Evolutionary conservation across 345 rosid species (phyloP), one percentile per base, ranked within the genome.

Genomic region (Alliaria petiolata): DNA sequence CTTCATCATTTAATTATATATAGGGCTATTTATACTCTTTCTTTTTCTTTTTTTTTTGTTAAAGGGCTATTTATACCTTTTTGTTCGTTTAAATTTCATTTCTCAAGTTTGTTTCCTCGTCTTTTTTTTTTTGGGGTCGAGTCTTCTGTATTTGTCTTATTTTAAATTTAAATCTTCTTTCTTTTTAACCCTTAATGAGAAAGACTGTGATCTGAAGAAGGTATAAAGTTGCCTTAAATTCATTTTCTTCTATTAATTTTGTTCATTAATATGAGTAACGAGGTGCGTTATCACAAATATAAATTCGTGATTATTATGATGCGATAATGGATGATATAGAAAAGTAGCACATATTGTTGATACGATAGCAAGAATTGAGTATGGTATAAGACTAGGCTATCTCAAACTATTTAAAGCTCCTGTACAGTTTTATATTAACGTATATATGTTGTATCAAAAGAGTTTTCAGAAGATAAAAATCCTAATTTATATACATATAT

Each of bases 1-100:
- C 11, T 53, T 44, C 43, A 34, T 64, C 11, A 3, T 62, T 36
- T 11, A 8, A 33, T 33, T 33, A 65, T 46, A 56, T 71, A 7
- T 69, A 70, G 59, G 69, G 45, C 62, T 52, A 14, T 16, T 22
- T 52, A n/a, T n/a, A n/a, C n/a, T n/a, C n/a, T n/a, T n/a, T n/a
- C n/a, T n/a, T n/a, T n/a, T n/a, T n/a, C n/a, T n/a, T n/a, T n/a
- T n/a, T n/a, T n/a, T n/a, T n/a, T n/a, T n/a, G n/a, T n/a, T n/a
- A n/a, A n/a, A n/a, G n/a, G n/a, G n/a, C n/a, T n/a, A 59, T 42
- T 2, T 13, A 14, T 36, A 6, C 26, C 5, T 63, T n/a, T 53
- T 47, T 62, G 20, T 8, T 63, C 54, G 17, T 17, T 65, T 36
- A 14, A 8, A 26, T 30, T 46, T 56, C 28, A 2, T 19, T 65